These are phyloP conservation scores for Halophytophthora polymorphica DNA, from an alignment of 352 stramenopile species.

Conservation along the genomic window DNA sequence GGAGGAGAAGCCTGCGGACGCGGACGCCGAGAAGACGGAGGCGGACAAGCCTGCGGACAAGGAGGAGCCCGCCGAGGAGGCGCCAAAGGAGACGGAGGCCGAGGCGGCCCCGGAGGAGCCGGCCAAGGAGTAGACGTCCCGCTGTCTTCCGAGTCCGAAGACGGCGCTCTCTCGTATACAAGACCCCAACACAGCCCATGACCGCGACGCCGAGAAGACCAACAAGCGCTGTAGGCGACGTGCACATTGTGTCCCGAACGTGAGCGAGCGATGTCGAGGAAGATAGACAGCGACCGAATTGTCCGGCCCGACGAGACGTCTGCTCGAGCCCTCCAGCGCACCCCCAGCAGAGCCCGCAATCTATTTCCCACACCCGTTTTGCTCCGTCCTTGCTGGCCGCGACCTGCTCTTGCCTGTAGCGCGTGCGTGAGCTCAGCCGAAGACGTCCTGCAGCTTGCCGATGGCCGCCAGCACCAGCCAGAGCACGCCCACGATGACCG, in stretches of 20 bases:
- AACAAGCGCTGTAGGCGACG: too few relatives aligned
- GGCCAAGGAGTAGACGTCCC: slow-evolving; percentile 22
- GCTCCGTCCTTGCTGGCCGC: slow-evolving; percentile 4
- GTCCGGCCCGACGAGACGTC: too few relatives aligned
- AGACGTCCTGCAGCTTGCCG: slow-evolving; percentile 78
- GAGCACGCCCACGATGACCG: slow-evolving; percentile 76
- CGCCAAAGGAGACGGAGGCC: slow-evolving; percentile 8
- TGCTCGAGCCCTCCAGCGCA: too few relatives aligned
- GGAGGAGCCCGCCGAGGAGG: slow-evolving; percentile 20
- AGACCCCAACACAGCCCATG: not conserved
- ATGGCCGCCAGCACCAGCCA: slow-evolving; percentile 77
- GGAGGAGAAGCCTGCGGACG: slow-evolving; percentile 1
- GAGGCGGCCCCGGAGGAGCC: slow-evolving; percentile 14
- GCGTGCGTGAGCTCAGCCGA: slow-evolving; percentile 35
- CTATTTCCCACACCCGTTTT: too few relatives aligned
- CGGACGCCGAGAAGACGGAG: slow-evolving; percentile 2
- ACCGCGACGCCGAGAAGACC: too few relatives aligned
- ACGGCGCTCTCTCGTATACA: not conserved
- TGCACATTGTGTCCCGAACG: too few relatives aligned
- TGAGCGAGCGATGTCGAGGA: too few relatives aligned
- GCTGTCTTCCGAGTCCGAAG: not conserved
- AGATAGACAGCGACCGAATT: too few relatives aligned
- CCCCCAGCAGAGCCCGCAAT: too few relatives aligned
- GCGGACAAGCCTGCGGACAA: slow-evolving; percentile 17
- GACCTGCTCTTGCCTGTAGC: not conserved